These are phyloP conservation scores for Aspergillus fumigatiaffinis DNA, from an alignment of 2,329 filamentous ascomycete genomes.

Conservation along the genomic window DNA sequence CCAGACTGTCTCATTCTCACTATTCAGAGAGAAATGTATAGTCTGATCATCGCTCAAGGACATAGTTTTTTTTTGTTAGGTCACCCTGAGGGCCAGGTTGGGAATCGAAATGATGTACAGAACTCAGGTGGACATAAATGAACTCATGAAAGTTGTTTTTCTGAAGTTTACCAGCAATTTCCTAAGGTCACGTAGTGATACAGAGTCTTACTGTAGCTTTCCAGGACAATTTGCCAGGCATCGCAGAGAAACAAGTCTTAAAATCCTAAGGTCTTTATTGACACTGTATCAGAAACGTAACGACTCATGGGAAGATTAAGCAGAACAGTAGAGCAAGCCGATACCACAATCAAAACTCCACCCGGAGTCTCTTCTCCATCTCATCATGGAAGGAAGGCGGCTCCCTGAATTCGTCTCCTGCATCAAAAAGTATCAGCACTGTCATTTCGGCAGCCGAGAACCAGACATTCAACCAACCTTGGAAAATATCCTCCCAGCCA, in stretches of 20 bases:
- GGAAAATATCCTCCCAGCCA: constrained; percentile 91
- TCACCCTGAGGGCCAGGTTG: neutral
- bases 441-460: constrained; percentile 3
- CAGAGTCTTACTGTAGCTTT: neutral
- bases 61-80: neutral
- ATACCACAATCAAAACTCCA: constrained; percentile 46
- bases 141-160: neutral
- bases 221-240: neutral
- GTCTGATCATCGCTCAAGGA: neutral
- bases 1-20: neutral
- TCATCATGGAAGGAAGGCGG: constrained; percentile 78
- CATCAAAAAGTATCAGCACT: constrained; percentile 8
- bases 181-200: neutral
- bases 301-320: constrained; percentile 1
- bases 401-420: constrained; percentile 65
- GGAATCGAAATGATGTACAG: neutral
- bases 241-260: neutral
- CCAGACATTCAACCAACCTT: constrained; percentile 48
- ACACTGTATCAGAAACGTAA: constrained; percentile 1
- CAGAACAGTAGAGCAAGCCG: constrained; percentile 1
- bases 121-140: neutral
- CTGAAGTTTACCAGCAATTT: neutral
- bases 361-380: constrained; percentile 89
- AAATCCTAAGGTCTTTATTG: neutral
- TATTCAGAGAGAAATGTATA: neutral